Evolutionary conservation across 2,329 filamentous ascomycete genomes (phyloP).

Genomic region (Acephala macrosclerotiorum): DNA sequence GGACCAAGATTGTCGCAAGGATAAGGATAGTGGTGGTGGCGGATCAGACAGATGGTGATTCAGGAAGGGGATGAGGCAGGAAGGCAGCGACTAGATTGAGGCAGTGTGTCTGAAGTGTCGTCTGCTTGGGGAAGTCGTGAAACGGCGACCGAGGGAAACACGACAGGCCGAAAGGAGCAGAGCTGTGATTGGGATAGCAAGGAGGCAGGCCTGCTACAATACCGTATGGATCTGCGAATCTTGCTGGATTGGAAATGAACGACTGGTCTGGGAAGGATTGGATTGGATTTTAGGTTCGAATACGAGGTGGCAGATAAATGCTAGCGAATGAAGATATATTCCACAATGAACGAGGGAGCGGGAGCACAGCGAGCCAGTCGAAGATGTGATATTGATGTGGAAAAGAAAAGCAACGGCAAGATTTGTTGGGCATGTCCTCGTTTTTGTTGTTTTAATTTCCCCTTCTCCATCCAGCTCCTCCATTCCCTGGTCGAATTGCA

Average conservation of each 20-base stretch:
- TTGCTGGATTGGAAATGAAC: not conserved
- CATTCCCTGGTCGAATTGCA: not conserved
- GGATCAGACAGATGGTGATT: constrained; percentile 27
- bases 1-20: constrained; percentile 13
- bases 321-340: constrained; percentile 12
- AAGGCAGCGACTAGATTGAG: constrained; percentile 7
- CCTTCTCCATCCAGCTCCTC: constrained; percentile 7
- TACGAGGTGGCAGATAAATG: not conserved
- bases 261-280: not conserved
- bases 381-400: not conserved
- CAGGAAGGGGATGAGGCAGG: constrained; percentile 13
- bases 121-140: constrained; percentile 8
- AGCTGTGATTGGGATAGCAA: not conserved
- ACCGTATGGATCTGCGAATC: not conserved
- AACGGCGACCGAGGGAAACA: constrained; percentile 11
- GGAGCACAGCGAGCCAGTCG: not conserved
- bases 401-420: not conserved
- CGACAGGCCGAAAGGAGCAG: not conserved
- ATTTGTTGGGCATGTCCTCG: not conserved
- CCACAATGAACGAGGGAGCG: not conserved
- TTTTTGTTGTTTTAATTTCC: constrained; percentile 1
- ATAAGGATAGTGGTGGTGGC: not conserved
- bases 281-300: not conserved
- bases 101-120: not conserved
- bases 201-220: not conserved